Conservation (phyloP, 192 early-diverging fungal species). For the Backusella sp. region DNA sequence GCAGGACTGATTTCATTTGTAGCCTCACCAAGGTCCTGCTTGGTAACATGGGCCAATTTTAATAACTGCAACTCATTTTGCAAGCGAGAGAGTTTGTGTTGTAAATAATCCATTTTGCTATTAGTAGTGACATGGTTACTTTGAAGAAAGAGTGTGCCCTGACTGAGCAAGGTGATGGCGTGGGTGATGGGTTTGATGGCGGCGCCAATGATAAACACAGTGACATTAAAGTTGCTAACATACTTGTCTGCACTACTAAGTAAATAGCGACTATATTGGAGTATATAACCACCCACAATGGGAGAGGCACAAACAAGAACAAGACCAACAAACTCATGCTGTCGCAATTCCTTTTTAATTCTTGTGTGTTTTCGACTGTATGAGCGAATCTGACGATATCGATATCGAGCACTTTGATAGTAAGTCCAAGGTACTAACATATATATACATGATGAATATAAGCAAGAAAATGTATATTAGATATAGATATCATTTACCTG, state of each 20-base stretch:
- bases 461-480: too few species aligned
- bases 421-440: constrained; percentile 56
- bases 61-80: constrained; percentile 50
- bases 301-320: constrained; percentile 49
- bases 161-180: constrained; percentile 43
- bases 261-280: constrained; percentile 52
- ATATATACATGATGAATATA: background rate
- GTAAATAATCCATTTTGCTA: constrained; percentile 45
- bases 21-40: constrained; percentile 48
- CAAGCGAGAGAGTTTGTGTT: constrained; percentile 40
- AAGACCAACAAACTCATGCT: constrained; percentile 49
- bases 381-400: constrained; percentile 26
- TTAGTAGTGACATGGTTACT: constrained; percentile 42
- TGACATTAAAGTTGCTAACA: constrained; percentile 53
- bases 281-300: constrained; percentile 49
- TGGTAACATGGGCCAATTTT: constrained; percentile 52
- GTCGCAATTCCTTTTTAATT: constrained; percentile 45
- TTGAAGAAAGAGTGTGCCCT: constrained; percentile 53
- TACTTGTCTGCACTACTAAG: constrained; percentile 54
- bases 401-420: constrained; percentile 52
- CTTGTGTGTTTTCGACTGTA: constrained; percentile 11
- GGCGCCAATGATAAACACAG: constrained; percentile 56
- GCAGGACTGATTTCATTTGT: constrained; percentile 48
- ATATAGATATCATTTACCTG: constrained; percentile 40
- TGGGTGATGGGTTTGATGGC: constrained; percentile 53